phyloP scores from a whole-genome alignment of 164 flowering plant species.

The Sextonia rubra region DNA sequence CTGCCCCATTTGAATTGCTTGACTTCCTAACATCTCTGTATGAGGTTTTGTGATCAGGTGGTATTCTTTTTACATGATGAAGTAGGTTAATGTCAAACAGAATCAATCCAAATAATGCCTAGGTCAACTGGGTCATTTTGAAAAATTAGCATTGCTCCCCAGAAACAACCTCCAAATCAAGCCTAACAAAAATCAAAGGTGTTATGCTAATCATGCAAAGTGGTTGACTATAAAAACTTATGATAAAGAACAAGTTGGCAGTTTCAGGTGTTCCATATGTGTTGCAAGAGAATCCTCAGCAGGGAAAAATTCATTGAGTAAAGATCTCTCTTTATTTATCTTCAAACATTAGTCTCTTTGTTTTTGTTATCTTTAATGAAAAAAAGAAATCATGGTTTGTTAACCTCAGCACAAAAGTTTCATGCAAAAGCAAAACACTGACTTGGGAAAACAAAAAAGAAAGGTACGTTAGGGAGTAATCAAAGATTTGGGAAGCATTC shows the following conservation, averaged over 20 bases:
- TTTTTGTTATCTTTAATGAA: no score
- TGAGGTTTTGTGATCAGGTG: background rate
- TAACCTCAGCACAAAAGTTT: background rate
- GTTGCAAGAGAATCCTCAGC: background rate
- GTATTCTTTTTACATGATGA: background rate
- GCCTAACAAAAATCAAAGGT: background rate
- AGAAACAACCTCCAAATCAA: background rate
- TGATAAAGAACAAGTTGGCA: no score
- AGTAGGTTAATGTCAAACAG: background rate
- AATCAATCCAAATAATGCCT: constrained; percentile 1
- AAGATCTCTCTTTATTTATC: no score
- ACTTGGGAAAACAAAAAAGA: background rate
- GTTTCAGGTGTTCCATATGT: background rate
- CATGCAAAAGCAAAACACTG: background rate
- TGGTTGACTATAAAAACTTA: background rate
- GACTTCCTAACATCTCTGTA: background rate
- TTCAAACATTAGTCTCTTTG: background rate
- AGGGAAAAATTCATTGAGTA: background rate
- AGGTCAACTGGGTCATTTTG: background rate
- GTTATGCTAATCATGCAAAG: background rate
- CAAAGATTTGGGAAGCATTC: background rate
- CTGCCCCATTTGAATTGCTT: background rate
- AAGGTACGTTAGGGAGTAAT: background rate
- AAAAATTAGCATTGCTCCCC: background rate
- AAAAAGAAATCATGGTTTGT: background rate